A percentile compares a stretch with the other conserved stretches of the same genome.
phyloP scores from a whole-genome alignment of 257 asterid species.

The Ocimum tenuiflorum region DNA sequence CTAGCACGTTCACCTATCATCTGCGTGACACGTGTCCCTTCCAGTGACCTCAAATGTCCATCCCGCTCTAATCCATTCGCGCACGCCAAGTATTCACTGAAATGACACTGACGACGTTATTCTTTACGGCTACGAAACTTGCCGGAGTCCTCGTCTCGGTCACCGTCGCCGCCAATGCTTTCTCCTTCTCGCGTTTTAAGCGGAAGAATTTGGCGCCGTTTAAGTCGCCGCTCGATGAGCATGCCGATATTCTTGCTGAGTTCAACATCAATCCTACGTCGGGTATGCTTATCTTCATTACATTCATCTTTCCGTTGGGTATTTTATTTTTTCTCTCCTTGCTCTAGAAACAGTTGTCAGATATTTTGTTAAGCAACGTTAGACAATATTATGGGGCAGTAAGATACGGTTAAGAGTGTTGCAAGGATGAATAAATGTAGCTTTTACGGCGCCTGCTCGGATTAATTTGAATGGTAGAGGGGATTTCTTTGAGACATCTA shows the following conservation, averaged over 20 bases:
- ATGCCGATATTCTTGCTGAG: conserved; percentile 54
- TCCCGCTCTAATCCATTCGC: not conserved
- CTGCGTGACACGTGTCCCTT: conserved; percentile 28
- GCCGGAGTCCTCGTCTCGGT: conserved; percentile 72
- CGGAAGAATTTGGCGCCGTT: conserved; percentile 58
- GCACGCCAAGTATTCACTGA: not conserved
- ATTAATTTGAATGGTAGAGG: not conserved
- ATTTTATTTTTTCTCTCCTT: too few relatives aligned
- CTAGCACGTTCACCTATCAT: too few relatives aligned
- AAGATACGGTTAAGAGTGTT: not conserved
- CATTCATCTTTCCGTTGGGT: not conserved
- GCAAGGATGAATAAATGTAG: not conserved
- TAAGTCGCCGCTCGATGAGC: conserved; percentile 63
- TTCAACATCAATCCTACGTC: conserved; percentile 42
- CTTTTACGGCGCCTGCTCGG: not conserved
- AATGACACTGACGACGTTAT: conserved; percentile 48
- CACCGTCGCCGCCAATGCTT: conserved; percentile 77
- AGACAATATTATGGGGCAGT: not conserved
- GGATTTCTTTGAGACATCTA: not conserved
- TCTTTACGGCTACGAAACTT: conserved; percentile 68
- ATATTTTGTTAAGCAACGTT: not conserved
- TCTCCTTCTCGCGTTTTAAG: conserved; percentile 59
- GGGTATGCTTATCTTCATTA: conserved; percentile 24
- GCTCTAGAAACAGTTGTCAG: too few relatives aligned
- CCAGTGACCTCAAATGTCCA: not conserved